Base-by-base conservation (phyloP, 768 basidiomycete species). In the Podaxis sp. region DNA sequence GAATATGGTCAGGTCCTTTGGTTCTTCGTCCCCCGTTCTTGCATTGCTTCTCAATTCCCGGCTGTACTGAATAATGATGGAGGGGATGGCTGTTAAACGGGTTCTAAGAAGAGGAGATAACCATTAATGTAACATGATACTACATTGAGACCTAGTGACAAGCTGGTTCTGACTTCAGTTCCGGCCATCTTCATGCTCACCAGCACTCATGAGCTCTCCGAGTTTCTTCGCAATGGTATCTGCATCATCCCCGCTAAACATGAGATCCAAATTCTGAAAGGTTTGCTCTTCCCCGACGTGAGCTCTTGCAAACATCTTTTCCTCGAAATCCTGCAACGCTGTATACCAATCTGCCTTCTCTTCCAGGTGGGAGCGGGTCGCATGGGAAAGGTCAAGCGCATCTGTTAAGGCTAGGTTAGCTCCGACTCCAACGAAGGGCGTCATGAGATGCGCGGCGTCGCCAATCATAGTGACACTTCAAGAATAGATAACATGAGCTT, bases 371-470 rank as follows among this genome's bases (percentile, higher is more conserved):
- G 43, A 55, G 40, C 27, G 24, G 37, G 63, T 53, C 9, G 65
- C 62, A 33, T 40, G 25, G 1, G 64, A 63, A 8, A 70, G 60
- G 33, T 70, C 68, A 52, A 69, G 61, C 2, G 68, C 66, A 33
- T 2, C 69, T 33, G 60, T 47, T 67, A 71, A 67, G 4, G 64
- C 69, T 15, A 66, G 57, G 46, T 71, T 71, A 13, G 70, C 69
- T 3, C 71, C 71, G 36, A 65, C 67, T 11, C 71, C 71, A 1
- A 67, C 66, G 50, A 69, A 70, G 19, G 69, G 71, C 7, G 68
- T 66, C 67, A 72, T 69, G 19, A 69, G 64, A 63, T 72, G 71
- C 2, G 71, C 71, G 13, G 71, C 69, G 65, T 72, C 69, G 4
- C 69, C 71, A 1, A 72, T 51, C 17, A 72, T 40, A 15, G 71